Evolutionary conservation across 2,329 filamentous ascomycete species (phyloP).

Genomic region (Tricladium varicosporioides): DNA sequence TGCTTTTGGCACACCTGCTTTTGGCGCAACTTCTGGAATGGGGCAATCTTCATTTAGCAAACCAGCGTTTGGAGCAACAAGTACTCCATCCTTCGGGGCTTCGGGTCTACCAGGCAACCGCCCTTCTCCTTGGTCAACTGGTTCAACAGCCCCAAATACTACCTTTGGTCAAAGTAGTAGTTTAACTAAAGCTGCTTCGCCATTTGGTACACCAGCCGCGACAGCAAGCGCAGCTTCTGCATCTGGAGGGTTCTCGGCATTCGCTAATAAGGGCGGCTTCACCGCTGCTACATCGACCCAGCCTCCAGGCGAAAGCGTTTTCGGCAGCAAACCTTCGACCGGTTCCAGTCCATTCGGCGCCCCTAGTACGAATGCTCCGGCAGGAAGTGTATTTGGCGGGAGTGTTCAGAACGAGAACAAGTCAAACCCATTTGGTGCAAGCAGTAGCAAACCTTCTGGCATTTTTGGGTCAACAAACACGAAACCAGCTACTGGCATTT

Average conservation of each 20-base stretch:
- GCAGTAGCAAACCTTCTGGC: background rate
- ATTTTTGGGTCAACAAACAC: slow-evolving; percentile 11
- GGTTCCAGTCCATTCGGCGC: too few relatives aligned
- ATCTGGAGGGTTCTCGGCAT: slow-evolving; percentile 51
- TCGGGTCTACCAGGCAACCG: slow-evolving; percentile 45
- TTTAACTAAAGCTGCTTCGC: slow-evolving; percentile 38
- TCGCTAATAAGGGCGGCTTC: slow-evolving; percentile 56
- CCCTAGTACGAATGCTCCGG: slow-evolving; percentile 25
- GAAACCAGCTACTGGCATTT: slow-evolving; percentile 21
- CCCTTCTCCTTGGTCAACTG: slow-evolving; percentile 53
- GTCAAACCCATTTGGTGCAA: background rate
- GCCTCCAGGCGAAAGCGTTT: slow-evolving; percentile 11
- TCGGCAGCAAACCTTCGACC: too few relatives aligned
- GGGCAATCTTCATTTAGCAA: slow-evolving; percentile 15
- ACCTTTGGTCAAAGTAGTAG: slow-evolving; percentile 57
- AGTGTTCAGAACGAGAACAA: too few relatives aligned
- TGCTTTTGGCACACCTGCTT: slow-evolving; percentile 48
- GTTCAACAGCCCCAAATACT: slow-evolving; percentile 30
- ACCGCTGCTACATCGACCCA: slow-evolving; percentile 27
- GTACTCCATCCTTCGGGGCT: slow-evolving; percentile 18
- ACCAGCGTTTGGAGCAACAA: slow-evolving; percentile 24
- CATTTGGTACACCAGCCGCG: slow-evolving; percentile 32
- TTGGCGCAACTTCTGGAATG: slow-evolving; percentile 37
- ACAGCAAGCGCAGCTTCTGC: slow-evolving; percentile 31
- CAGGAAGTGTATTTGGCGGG: slow-evolving; percentile 29